Evolutionary conservation across 2,329 filamentous ascomycete genomes (phyloP), one percentile per base, ranked within the genome.

Genomic region (Herpotrichia juniperi): DNA sequence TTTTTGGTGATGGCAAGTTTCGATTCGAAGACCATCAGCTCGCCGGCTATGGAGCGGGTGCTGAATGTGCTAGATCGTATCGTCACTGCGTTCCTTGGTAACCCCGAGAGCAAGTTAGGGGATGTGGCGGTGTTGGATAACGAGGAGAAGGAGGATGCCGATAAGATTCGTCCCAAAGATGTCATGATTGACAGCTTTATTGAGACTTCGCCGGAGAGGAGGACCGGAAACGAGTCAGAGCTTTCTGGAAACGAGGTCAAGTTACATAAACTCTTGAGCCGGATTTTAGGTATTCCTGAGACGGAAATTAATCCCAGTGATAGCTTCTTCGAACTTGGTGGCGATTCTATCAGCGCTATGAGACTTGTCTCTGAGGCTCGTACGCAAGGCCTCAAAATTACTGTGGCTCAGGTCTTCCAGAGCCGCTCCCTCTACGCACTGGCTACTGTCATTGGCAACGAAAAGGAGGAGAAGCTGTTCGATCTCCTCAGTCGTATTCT

Each of bases 1-100:
- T 83, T 88, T 63, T 69, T 81, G 14, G 75, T 86, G 50, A 86
- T 85, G 74, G 84, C 85, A 0, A 86, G 85, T 60, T 87, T 87
- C 60, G 85, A 89, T 62, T 84, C 84, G 19, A 80, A 81, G n/a
- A 79, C 81, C 0, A 80, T 88, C 16, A 74, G 75, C 16, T 76
- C 73, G 26, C 69, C 74, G 21, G 77, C 80, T 16, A 83, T 87
- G 72, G 74, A 85, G 59, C 75, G 77, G 26, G 81, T 81, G 2
- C 72, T 87, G 19, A 65, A 74, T 1, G 79, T 84, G 47, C 76
- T 88, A 19, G 79, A 79, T 28, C 72, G 75, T 3, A 77, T 83
- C n/a, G 77, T 79, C 0, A 75, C 78, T 35, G 71, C 79, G 19
- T 75, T 88, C 21, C 79, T 81, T 42, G 70, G 74, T 67, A 43